Conservation (phyloP, 257 asterid species). For the Primulina eburnea region DNA sequence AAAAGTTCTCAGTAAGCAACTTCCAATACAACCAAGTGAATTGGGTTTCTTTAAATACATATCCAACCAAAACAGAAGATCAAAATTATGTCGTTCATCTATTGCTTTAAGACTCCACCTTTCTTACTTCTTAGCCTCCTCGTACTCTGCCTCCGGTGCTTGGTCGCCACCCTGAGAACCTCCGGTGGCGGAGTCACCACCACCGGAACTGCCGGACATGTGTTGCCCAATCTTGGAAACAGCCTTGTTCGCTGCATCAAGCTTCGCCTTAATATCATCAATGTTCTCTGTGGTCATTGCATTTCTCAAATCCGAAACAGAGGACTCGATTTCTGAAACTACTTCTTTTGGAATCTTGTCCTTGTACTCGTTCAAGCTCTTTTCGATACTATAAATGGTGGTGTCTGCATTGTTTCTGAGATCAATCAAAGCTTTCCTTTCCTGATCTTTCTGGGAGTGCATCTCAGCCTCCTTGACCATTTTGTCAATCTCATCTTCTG, state of each 20-base stretch:
- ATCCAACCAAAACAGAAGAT: slow-evolving; percentile 17
- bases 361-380: slow-evolving; percentile 56
- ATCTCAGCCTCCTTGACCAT: slow-evolving; percentile 71
- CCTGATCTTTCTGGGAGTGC: slow-evolving; percentile 69
- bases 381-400: slow-evolving; percentile 55
- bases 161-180: slow-evolving; percentile 47
- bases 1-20: slow-evolving; percentile 15
- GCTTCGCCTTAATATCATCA: slow-evolving; percentile 57
- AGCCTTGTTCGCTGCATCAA: slow-evolving; percentile 56
- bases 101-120: not conserved
- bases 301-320: slow-evolving; percentile 47
- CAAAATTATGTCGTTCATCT: not conserved
- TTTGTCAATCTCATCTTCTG: slow-evolving; percentile 62
- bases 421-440: slow-evolving; percentile 58
- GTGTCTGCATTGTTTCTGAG: slow-evolving; percentile 59
- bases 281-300: slow-evolving; percentile 41
- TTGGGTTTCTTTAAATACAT: slow-evolving; percentile 22
- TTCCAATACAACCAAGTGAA: slow-evolving; percentile 22
- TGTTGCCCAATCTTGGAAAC: slow-evolving; percentile 67
- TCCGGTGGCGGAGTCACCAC: slow-evolving; percentile 29
- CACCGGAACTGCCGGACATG: slow-evolving; percentile 48
- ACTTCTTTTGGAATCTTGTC: slow-evolving; percentile 59
- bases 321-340: slow-evolving; percentile 48
- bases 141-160: slow-evolving; percentile 65
- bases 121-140: slow-evolving; percentile 59